A percentile compares a stretch with the other conserved stretches of the same genome.
Evolutionary conservation across 208 protist genomes (phyloP).

Genomic region (Eutreptiella sp.): DNA sequence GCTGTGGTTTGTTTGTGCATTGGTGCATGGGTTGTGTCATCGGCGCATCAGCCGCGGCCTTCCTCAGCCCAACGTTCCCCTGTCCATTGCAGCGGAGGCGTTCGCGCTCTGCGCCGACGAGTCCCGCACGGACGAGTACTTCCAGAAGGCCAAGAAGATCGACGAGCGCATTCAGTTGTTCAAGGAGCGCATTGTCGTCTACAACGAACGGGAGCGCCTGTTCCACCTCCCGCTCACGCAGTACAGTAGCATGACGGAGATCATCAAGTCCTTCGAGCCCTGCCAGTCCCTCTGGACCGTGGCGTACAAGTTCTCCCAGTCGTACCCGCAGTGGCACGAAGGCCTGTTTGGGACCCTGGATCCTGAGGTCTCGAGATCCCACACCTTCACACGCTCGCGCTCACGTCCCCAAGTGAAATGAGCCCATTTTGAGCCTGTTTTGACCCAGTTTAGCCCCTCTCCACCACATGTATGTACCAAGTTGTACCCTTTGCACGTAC

Average conservation of each 20-base stretch:
- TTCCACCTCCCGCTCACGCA: constrained; percentile 69
- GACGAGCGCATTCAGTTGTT: constrained; percentile 53
- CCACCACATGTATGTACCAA: no score
- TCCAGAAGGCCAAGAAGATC: constrained; percentile 67
- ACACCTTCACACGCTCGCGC: no score
- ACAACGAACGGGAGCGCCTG: constrained; percentile 76
- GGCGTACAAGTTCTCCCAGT: constrained; percentile 62
- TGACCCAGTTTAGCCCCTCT: no score
- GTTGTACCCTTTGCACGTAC: no score
- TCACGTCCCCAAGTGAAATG: no score
- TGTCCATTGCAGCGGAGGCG: no score
- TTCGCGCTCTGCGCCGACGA: constrained; percentile 74
- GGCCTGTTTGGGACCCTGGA: constrained; percentile 71
- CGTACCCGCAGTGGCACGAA: constrained; percentile 75
- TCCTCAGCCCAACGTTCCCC: no score
- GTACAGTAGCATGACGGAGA: constrained; percentile 78
- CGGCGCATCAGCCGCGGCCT: no score
- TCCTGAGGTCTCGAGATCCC: no score
- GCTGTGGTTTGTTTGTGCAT: no score
- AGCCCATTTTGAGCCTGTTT: no score
- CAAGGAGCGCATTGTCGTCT: constrained; percentile 59
- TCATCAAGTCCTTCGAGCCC: constrained; percentile 71
- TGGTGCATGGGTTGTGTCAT: no score
- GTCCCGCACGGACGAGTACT: constrained; percentile 69
- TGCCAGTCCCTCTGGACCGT: constrained; percentile 81